Base-by-base conservation (phyloP, 2,329 filamentous ascomycete genomes). In the Pestalotiopsis sp. region DNA sequence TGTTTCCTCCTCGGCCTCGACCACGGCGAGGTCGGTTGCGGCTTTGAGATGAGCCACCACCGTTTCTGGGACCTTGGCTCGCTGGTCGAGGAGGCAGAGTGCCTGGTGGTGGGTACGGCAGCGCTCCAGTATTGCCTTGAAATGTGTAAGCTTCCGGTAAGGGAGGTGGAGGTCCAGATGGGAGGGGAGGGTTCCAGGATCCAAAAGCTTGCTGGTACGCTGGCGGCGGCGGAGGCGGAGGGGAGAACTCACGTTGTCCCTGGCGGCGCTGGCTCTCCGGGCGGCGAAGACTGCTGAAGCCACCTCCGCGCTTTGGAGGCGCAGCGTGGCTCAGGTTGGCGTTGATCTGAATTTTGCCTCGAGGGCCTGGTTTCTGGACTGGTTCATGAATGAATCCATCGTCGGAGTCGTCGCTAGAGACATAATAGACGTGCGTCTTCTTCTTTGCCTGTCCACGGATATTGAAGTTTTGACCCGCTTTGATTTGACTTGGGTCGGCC, bases 381-480 rank as follows among this genome's bases (percentile, higher is more conserved):
- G 75, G 75, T 17, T 71, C 68, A 6, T 76, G 73, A 38, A 78
- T 70, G 58, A 78, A 71, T 10, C 76, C 75, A 35, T 77, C 75
- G 13, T 78, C 76, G 7, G 76, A 78, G 26, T 78, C 76, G 26
- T 78, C 76, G 58, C 73, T 75, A 14, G 76, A 78, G 66, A 75
- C 68, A 44, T 75, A 78, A 55, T 77, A 73, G 35, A 75, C 75
- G 65, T 78, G 76, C 10, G 68, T 71, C 17, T 66, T 72, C 59
- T 72, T 71, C 22, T 65, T 75, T 6, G 76, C 75, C 38, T 68
- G 71, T 35, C 75, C 75, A 9, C 64, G 73, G 65, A 76, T 72
- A 40, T 75, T 73, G 55, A 77, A 75, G 40, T 72, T 69, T 13
- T 52, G 44, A 40, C 30, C 52, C 60, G n/a, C 35, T 6, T 64